phyloP scores from a whole-genome alignment of 2,329 filamentous ascomycete genomes.

The Colletotrichum eleusines region DNA sequence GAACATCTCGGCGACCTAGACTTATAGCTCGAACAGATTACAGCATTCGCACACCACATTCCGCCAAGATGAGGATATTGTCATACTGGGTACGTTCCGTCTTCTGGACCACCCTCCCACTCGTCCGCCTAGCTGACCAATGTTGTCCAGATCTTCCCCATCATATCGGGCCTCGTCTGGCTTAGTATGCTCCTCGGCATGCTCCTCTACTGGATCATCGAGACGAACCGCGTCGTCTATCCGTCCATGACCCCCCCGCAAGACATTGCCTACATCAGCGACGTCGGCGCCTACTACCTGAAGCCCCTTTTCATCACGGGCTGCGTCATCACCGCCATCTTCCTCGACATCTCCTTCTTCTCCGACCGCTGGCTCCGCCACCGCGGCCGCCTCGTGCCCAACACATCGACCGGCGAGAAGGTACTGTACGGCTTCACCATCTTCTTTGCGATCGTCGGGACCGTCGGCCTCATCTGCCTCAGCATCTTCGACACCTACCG shows the following conservation, averaged over 20 bases:
- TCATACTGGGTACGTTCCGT: constrained; percentile 53
- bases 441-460: constrained; percentile 78
- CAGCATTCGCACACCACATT: neutral
- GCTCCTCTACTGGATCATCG: constrained; percentile 76
- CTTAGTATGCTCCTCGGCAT: constrained; percentile 76
- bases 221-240: constrained; percentile 67
- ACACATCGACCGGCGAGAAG: constrained; percentile 73
- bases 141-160: constrained; percentile 69
- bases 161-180: constrained; percentile 76
- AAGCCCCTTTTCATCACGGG: constrained; percentile 85
- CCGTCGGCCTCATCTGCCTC: constrained; percentile 83
- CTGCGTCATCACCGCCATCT: constrained; percentile 77
- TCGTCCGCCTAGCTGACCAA: constrained; percentile 14
- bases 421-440: constrained; percentile 72
- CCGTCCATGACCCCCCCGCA: constrained; percentile 69
- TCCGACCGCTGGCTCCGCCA: constrained; percentile 90
- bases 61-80: constrained; percentile 42
- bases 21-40: constrained; percentile 13
- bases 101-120: constrained; percentile 4
- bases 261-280: constrained; percentile 78
- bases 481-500: constrained; percentile 86
- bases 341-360: constrained; percentile 84
- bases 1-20: neutral
- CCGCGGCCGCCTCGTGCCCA: constrained; percentile 80
- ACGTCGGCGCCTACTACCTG: constrained; percentile 70